Evolutionary conservation across 2,329 filamentous ascomycete species (phyloP).

Genomic region (Alternaria burnsii): DNA sequence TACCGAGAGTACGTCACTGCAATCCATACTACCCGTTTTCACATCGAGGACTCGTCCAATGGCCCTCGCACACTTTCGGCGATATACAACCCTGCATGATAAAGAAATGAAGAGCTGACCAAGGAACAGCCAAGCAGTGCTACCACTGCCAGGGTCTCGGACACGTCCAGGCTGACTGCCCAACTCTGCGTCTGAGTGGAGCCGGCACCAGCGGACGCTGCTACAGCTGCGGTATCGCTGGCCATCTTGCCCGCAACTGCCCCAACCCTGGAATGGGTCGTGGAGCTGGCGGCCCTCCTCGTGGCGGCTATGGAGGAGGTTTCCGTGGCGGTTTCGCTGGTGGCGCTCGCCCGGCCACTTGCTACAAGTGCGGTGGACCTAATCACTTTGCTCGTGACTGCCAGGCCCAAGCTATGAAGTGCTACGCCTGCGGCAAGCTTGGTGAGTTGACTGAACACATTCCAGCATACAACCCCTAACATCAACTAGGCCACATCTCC

Average conservation of each 20-base stretch:
- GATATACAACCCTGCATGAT: neutral
- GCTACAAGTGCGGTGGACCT: constrained; percentile 79
- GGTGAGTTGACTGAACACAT: constrained; percentile 20
- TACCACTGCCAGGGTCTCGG: constrained; percentile 99
- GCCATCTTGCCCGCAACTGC: constrained; percentile 92
- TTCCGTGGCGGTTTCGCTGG: constrained; percentile 79
- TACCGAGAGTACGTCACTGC: constrained; percentile 75
- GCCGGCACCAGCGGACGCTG: constrained; percentile 84
- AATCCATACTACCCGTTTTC: neutral
- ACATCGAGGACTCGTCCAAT: neutral
- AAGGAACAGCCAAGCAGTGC: constrained; percentile 85
- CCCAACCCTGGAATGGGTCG: constrained; percentile 76
- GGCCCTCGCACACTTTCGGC: neutral
- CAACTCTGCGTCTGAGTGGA: constrained; percentile 88
- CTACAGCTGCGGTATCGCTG: constrained; percentile 94
- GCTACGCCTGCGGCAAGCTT: constrained; percentile 95
- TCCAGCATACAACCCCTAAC: constrained; percentile 8
- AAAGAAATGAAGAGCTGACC: constrained; percentile 21
- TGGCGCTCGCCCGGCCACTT: constrained; percentile 70
- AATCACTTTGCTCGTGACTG: constrained; percentile 99
- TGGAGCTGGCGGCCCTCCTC: constrained; percentile 67
- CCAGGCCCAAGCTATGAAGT: constrained; percentile 98
- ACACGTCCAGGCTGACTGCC: constrained; percentile 98
- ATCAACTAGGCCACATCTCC: constrained; percentile 76
- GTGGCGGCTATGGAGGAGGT: constrained; percentile 75